A percentile compares a stretch with the other conserved stretches of the same genome.
Evolutionary conservation across 2,329 filamentous ascomycete genomes (phyloP).

Genomic region (Tolypocladium album): DNA sequence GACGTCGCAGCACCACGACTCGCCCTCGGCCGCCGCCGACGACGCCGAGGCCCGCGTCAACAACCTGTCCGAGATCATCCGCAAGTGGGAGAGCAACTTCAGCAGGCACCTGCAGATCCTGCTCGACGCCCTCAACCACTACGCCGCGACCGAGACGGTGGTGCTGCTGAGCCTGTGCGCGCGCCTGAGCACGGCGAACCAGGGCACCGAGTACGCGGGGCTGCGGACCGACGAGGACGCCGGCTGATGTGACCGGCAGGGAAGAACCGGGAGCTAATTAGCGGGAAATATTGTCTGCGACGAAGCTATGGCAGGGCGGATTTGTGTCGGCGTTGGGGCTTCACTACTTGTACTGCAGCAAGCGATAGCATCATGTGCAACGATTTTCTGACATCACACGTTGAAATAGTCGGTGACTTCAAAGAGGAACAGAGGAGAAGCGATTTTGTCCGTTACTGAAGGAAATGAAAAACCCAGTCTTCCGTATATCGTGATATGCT

Average conservation of each 20-base stretch:
- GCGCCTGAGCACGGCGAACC: conserved; percentile 68
- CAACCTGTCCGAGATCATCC: conserved; percentile 77
- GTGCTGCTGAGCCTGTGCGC: conserved; percentile 84
- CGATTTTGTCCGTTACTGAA: not conserved
- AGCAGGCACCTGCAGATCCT: conserved; percentile 85
- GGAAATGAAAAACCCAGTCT: not conserved
- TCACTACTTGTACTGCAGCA: not conserved
- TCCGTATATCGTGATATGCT: not conserved
- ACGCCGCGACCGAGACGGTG: conserved; percentile 93
- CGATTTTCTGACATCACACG: not conserved
- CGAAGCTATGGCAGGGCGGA: not conserved
- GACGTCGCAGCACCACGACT: conserved; percentile 5
- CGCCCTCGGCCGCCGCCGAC: conserved; percentile 12
- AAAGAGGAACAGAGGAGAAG: not conserved
- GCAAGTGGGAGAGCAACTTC: conserved; percentile 90
- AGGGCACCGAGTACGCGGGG: conserved; percentile 57
- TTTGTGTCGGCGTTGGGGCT: not conserved
- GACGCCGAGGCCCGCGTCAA: conserved; percentile 44
- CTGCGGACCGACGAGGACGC: conserved; percentile 47
- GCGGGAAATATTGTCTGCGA: not conserved
- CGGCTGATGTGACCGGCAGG: conserved; percentile 3
- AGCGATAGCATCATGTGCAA: not conserved
- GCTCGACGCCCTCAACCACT: conserved; percentile 91
- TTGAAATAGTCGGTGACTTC: not conserved
- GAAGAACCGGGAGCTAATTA: not conserved